Percentiles rank a stretch among this genome's conserved stretches.
These are phyloP conservation scores for Stemphylium lycopersici DNA, from an alignment of 2,329 filamentous ascomycete species.

Conservation along the genomic window DNA sequence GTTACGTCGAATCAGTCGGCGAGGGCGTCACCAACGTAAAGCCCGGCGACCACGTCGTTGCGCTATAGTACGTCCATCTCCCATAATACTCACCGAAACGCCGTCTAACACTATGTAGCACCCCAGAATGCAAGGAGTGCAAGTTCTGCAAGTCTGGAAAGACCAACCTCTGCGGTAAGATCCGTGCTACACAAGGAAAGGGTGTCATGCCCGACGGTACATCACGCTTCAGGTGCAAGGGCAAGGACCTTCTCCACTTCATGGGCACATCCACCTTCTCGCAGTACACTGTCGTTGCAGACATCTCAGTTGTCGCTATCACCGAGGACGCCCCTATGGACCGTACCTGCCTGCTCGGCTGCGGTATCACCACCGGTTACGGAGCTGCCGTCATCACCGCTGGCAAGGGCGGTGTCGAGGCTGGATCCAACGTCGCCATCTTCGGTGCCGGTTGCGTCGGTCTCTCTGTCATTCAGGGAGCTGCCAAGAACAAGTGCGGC, in stretches of 20 bases:
- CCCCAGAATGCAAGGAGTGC: conserved; percentile 95
- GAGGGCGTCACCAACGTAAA: conserved; percentile 96
- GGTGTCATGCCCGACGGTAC: conserved; percentile 98
- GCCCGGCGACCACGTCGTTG: conserved; percentile 81
- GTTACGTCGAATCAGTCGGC: conserved; percentile 65
- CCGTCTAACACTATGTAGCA: conserved; percentile 63
- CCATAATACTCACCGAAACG: background rate
- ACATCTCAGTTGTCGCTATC: conserved; percentile 96
- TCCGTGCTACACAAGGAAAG: conserved; percentile 92
- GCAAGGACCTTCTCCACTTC: conserved; percentile 95
- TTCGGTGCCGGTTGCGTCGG: conserved; percentile 97
- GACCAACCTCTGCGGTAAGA: conserved; percentile 99
- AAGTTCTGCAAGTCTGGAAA: conserved; percentile 99
- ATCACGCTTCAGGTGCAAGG: conserved; percentile 90
- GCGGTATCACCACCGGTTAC: conserved; percentile 98
- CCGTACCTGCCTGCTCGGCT: conserved; percentile 92
- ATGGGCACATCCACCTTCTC: conserved; percentile 99
- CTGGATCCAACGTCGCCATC: conserved; percentile 86
- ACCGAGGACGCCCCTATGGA: conserved; percentile 92
- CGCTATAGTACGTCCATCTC: conserved; percentile 49
- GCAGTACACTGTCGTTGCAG: conserved; percentile 97
- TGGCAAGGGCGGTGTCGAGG: conserved; percentile 70
- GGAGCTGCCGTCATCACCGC: conserved; percentile 94
- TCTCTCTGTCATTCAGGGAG: conserved; percentile 92
- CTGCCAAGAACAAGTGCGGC: conserved; percentile 79